A percentile compares a stretch with the other conserved stretches of the same genome.
Evolutionary conservation across 768 basidiomycete genomes (phyloP).

Genomic region (Leccinum ochraceum): DNA sequence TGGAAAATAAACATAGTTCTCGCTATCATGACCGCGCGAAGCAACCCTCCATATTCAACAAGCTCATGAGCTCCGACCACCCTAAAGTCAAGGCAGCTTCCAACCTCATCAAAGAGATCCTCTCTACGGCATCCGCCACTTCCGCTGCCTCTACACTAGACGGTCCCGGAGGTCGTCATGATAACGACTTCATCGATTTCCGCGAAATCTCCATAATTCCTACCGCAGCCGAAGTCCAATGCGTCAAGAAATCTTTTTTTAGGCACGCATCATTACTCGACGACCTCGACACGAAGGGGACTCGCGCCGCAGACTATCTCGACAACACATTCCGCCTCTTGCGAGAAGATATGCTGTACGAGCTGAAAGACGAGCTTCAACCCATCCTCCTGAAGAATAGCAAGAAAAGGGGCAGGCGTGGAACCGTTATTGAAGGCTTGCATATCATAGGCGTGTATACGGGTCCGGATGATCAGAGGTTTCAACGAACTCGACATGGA

Average conservation of each 20-base stretch:
- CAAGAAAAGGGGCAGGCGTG: constrained; percentile 39
- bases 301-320: constrained; percentile 48
- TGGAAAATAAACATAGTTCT: constrained; percentile 36
- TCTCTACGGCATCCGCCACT: constrained; percentile 29
- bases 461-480: constrained; percentile 25
- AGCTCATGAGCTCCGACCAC: constrained; percentile 26
- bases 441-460: constrained; percentile 38
- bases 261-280: constrained; percentile 46
- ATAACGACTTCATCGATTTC: constrained; percentile 66
- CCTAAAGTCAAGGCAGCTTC: constrained; percentile 32
- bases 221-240: constrained; percentile 57
- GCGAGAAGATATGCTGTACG: constrained; percentile 62
- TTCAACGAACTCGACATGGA: constrained; percentile 40
- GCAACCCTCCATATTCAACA: constrained; percentile 30
- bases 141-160: constrained; percentile 19
- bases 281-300: constrained; percentile 39
- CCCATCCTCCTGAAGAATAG: constrained; percentile 38
- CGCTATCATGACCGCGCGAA: constrained; percentile 42
- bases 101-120: constrained; percentile 42
- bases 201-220: constrained; percentile 63
- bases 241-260: constrained; percentile 46
- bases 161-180: constrained; percentile 65
- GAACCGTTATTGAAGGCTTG: constrained; percentile 41
- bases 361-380: constrained; percentile 57
- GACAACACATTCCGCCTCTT: constrained; percentile 69